Conservation (phyloP, 192 early-diverging fungal genomes). For the Haplosporangium gracile region DNA sequence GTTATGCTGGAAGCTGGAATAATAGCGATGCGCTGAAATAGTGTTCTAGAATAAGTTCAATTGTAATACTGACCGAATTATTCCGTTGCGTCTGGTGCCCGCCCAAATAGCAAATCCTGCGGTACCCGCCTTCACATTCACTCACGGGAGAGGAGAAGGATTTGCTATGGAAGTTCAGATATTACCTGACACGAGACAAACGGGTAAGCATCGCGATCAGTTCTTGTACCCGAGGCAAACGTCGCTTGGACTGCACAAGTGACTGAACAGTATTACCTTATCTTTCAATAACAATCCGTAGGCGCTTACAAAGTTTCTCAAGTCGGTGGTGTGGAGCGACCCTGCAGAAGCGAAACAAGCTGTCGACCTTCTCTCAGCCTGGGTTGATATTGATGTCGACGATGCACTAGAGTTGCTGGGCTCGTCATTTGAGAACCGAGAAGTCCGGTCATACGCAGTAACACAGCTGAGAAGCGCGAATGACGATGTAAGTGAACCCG, state of each 20-base stretch:
- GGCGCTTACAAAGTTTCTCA: constrained; percentile 98
- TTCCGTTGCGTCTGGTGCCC: not conserved
- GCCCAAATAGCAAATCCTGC: constrained; percentile 78
- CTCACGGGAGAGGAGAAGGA: constrained; percentile 93
- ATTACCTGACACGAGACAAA: constrained; percentile 94
- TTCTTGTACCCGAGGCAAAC: not conserved
- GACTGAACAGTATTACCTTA: not conserved
- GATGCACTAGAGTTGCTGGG: constrained; percentile 97
- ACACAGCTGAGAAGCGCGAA: constrained; percentile 89
- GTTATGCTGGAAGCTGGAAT: not conserved
- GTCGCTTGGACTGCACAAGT: not conserved
- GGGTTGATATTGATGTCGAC: constrained; percentile 95
- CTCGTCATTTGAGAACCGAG: constrained; percentile 83
- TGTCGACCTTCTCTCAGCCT: constrained; percentile 84
- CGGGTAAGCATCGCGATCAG: constrained; percentile 62
- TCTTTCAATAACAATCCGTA: constrained; percentile 35
- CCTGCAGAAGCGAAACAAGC: constrained; percentile 93
- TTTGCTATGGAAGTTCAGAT: constrained; percentile 98
- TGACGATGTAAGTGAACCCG: constrained; percentile 76
- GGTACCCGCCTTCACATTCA: constrained; percentile 91
- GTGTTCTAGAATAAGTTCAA: not conserved
- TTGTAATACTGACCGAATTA: not conserved
- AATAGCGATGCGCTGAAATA: not conserved
- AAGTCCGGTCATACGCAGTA: constrained; percentile 92
- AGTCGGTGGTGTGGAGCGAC: constrained; percentile 96